Conservation (phyloP, 371 early-diverging fungal genomes). For the Umbelopsis sp. region DNA sequence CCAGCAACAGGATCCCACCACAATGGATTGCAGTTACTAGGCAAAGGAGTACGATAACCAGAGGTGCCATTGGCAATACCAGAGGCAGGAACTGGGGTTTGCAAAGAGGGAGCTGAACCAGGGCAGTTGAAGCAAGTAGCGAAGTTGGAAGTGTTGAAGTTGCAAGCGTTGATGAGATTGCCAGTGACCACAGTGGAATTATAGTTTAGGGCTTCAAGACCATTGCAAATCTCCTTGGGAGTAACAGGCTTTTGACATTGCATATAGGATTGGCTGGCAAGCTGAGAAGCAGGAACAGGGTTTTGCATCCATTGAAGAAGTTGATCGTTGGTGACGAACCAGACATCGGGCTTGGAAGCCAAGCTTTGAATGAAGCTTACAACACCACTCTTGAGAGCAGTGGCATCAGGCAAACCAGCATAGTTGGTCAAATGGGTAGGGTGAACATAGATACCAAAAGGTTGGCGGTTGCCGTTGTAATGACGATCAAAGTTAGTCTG, state of each 20-base stretch:
- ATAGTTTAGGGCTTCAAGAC: constrained; percentile 57
- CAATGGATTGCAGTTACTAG: constrained; percentile 68
- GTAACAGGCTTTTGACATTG: constrained; percentile 62
- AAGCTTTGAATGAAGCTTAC: constrained; percentile 56
- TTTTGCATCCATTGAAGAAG: constrained; percentile 71
- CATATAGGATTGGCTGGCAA: constrained; percentile 62
- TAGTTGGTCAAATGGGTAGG: constrained; percentile 53
- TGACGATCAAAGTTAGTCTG: constrained; percentile 65
- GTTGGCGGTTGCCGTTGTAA: constrained; percentile 66
- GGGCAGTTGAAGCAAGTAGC: constrained; percentile 74
- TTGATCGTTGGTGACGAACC: constrained; percentile 72
- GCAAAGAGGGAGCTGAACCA: constrained; percentile 47
- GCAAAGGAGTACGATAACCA: constrained; percentile 57
- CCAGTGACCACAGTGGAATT: constrained; percentile 48
- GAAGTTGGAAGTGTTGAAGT: constrained; percentile 58
- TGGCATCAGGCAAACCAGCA: constrained; percentile 42
- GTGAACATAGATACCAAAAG: constrained; percentile 70
- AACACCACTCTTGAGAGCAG: constrained; percentile 36
- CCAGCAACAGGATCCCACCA: constrained; percentile 77
- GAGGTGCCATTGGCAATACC: constrained; percentile 41
- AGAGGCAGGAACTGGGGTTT: constrained; percentile 57
- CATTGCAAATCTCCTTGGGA: constrained; percentile 77
- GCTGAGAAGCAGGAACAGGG: constrained; percentile 65
- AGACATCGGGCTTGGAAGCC: constrained; percentile 59
- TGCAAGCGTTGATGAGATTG: constrained; percentile 53